Evolutionary conservation across 495 filamentous ascomycete species (phyloP), one percentile per base, ranked within the genome.

Genomic region (Friedmanniomyces endolithicus): DNA sequence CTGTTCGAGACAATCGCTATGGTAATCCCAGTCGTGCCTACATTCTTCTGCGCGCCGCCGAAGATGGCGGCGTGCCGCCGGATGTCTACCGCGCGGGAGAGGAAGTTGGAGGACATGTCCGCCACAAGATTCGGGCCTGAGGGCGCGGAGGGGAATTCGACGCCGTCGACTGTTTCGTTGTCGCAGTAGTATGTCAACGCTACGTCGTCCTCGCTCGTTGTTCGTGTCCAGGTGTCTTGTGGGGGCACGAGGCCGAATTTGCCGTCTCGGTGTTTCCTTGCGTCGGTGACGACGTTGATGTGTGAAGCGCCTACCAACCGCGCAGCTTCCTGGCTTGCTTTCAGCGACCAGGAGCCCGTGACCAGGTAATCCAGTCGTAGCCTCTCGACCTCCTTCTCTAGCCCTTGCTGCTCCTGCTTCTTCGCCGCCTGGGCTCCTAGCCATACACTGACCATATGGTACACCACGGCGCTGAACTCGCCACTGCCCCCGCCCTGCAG

Each of bases 131-230:
- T 76, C 16, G 75, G 78, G 45, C 79, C 77, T 49, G 75, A 68
- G 14, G 90, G 90, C 63, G 94, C 88, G 2, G 58, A 64, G 14
- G 84, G 87, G 63, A 90, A 95, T 65, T 97, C 90, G n/a, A 96
- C 87, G 47, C 92, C 90, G 68, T 95, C 90, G 6, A 90, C 86
- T 0, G 87, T 90, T 74, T 96, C 90, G 59, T 96, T 96, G 68
- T 92, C 87, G 69, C 90, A 96, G 63, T 81, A 87, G 70, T 96
- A 96, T 6, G 89, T 82, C 65, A 90, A 75, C 0, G 88, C 85
- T n/a, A 84, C 69, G 24, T 65, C 72, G 40, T 71, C 72, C 41
- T 73, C 67, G 48, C 63, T 57, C 63, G 70, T 77, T 24, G 78
- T 75, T 22, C 79, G 75, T 50, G 81, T 88, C 90, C 90, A 97